Evolutionary conservation across 2,329 filamentous ascomycete genomes (phyloP), one percentile per base, ranked within the genome.

Genomic region (Cladosporium sp.): DNA sequence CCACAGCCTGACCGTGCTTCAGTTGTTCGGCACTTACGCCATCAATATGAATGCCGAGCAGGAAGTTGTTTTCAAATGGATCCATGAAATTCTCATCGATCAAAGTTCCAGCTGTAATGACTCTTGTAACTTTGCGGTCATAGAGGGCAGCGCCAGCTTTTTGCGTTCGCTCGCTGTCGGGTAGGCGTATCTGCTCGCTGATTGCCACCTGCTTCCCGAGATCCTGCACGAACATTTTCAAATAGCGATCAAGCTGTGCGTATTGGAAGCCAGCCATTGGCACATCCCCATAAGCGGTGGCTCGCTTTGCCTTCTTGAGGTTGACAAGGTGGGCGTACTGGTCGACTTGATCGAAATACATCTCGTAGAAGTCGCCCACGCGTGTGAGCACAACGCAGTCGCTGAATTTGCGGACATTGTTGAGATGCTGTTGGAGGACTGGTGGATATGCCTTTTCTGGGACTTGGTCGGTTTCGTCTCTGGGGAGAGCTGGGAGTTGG

Each of bases 31-130:
- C 46, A 46, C 67, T 64, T 10, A 67, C 35, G 67, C 71, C 52
- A 18, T 83, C 78, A 31, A 90, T 76, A 74, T 96, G 87, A 57
- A 98, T 85, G 44, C 91, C 89, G 76, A 98, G 86, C 37, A 98
- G 84, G 77, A 94, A 99, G 76, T 97, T 98, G 78, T 95, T 97
- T 72, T 91, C 88, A 75, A 91, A 94, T 1, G 93, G 92, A 75
- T 98, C 92, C 83, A 99, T 93, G 77, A 98, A 99, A 72, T 93
- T 93, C 79, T 99, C 95, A 78, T 99, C 95, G 70, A 99, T 97
- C 63, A 99, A 82, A 1, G 95, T 99, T 23, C 95, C 95, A 1
- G 95, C 93, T 0, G 95, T 98, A 74, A 99, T 88, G 71, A 99
- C 89, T 65, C 95, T 89, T 21, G 91, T 87, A 16, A 99, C 92